Percentiles rank a stretch among this genome's conserved stretches.
Evolutionary conservation across 2,329 filamentous ascomycete species (phyloP).

Genomic region (Iodosphaeria phyllophila): DNA sequence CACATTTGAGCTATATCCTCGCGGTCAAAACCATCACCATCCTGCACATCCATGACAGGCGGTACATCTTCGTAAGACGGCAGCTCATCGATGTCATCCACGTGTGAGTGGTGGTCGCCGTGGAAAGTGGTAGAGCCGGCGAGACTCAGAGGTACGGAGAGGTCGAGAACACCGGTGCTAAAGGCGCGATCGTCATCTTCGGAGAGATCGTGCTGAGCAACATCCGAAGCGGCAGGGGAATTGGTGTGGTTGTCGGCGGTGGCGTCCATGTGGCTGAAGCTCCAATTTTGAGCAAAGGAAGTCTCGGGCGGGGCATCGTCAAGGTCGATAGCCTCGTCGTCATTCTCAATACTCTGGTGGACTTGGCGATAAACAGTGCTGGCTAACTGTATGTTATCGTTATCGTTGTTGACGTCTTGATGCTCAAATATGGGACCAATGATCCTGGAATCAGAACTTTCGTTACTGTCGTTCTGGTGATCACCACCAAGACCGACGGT

Average conservation of each 20-base stretch:
- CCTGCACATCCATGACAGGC: conserved; percentile 4
- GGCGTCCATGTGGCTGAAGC: conserved; percentile 19
- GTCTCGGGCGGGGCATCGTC: conserved; percentile 13
- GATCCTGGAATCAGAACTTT: no score
- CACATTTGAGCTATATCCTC: conserved; percentile 16
- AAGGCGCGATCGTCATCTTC: no score
- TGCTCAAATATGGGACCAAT: conserved; percentile 1
- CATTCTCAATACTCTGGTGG: conserved; percentile 24
- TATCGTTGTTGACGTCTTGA: conserved; percentile 5
- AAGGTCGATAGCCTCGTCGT: conserved; percentile 27
- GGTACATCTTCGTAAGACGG: conserved; percentile 7
- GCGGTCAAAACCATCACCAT: conserved; percentile 5
- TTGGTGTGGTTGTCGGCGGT: conserved; percentile 11
- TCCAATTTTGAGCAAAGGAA: conserved; percentile 21
- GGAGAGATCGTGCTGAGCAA: conserved; percentile 19
- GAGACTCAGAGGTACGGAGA: conserved; percentile 2
- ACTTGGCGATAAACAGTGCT: conserved; percentile 11
- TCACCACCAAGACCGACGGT: conserved; percentile 35
- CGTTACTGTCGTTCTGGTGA: no score
- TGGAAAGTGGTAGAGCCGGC: background rate
- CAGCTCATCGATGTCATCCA: conserved; percentile 5
- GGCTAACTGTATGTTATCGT: conserved; percentile 7
- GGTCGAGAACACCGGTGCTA: conserved; percentile 4
- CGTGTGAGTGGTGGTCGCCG: no score
- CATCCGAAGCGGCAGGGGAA: conserved; percentile 8